Evolutionary conservation across 768 basidiomycete species (phyloP).

Genomic region (Calocybe indica): DNA sequence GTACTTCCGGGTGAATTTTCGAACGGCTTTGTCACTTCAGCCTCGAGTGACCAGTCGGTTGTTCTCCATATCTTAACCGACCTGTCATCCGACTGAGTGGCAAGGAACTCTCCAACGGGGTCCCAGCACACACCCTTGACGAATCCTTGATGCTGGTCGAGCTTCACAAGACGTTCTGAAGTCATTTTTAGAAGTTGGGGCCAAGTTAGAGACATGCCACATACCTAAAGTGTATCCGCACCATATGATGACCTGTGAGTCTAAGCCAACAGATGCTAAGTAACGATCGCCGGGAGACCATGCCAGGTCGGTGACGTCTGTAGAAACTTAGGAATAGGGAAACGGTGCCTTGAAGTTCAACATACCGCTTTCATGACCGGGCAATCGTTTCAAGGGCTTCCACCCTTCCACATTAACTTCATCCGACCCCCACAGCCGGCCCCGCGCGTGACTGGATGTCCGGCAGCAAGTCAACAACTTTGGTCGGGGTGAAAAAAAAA

Average conservation of each 20-base stretch:
- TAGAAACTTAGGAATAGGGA: conserved; percentile 1
- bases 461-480: conserved; percentile 3
- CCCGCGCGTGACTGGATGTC: conserved; percentile 56
- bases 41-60: conserved; percentile 83
- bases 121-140: conserved; percentile 99
- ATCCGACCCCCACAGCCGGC: conserved; percentile 90
- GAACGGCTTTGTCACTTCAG: conserved; percentile 85
- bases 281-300: conserved; percentile 94
- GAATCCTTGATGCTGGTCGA: conserved; percentile 90
- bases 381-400: conserved; percentile 89
- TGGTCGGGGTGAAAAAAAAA: not conserved
- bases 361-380: conserved; percentile 90
- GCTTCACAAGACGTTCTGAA: conserved; percentile 74
- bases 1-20: conserved; percentile 92
- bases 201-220: conserved; percentile 14
- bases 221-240: conserved; percentile 86
- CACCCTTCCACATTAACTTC: conserved; percentile 97
- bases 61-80: conserved; percentile 97
- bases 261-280: conserved; percentile 89
- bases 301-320: conserved; percentile 92
- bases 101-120: conserved; percentile 94
- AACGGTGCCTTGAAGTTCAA: conserved; percentile 16
- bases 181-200: not conserved
- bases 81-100: conserved; percentile 96
- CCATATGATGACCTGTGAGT: conserved; percentile 91